Percentiles rank a stretch among this genome's conserved stretches.
phyloP scores from a whole-genome alignment of 2,329 filamentous ascomycete genomes.

The Penicillium sp. region DNA sequence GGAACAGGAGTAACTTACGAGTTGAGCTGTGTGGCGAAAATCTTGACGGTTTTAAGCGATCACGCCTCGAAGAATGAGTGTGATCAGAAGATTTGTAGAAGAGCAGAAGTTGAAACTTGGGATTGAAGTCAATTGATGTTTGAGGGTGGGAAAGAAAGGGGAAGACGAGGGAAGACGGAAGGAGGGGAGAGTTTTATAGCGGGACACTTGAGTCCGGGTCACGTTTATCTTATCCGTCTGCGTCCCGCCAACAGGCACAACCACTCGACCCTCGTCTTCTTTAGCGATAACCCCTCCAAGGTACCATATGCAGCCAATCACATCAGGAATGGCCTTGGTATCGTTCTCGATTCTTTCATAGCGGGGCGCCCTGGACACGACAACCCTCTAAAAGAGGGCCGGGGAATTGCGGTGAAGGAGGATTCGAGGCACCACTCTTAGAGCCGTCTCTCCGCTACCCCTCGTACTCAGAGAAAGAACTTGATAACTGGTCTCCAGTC shows the following conservation, averaged over 20 bases:
- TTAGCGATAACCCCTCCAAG: background rate
- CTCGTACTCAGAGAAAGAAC: background rate
- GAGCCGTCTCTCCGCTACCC: slow-evolving; percentile 5
- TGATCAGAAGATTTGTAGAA: slow-evolving; percentile 41
- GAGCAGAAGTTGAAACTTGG: slow-evolving; percentile 31
- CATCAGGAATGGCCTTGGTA: background rate
- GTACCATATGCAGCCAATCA: slow-evolving; percentile 11
- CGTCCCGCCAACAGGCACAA: slow-evolving; percentile 1
- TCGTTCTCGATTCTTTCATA: slow-evolving; percentile 2
- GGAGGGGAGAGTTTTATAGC: slow-evolving; percentile 15
- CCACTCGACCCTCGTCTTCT: slow-evolving; percentile 1
- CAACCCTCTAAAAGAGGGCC: background rate
- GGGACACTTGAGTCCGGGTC: slow-evolving; percentile 14
- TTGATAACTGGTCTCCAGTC: slow-evolving; percentile 1
- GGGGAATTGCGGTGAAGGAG: slow-evolving; percentile 19
- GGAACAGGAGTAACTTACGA: slow-evolving; percentile 67
- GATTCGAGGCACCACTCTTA: slow-evolving; percentile 2
- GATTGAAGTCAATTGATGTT: slow-evolving; percentile 21
- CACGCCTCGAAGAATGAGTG: slow-evolving; percentile 61
- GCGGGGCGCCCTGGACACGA: slow-evolving; percentile 3
- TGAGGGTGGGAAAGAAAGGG: slow-evolving; percentile 17
- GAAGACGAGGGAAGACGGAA: slow-evolving; percentile 3
- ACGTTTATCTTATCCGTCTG: slow-evolving; percentile 20
- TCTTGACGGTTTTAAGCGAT: slow-evolving; percentile 76
- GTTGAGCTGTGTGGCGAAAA: slow-evolving; percentile 98